Conservation (phyloP, 2,329 filamentous ascomycete species). For the Xylaria sp. region DNA sequence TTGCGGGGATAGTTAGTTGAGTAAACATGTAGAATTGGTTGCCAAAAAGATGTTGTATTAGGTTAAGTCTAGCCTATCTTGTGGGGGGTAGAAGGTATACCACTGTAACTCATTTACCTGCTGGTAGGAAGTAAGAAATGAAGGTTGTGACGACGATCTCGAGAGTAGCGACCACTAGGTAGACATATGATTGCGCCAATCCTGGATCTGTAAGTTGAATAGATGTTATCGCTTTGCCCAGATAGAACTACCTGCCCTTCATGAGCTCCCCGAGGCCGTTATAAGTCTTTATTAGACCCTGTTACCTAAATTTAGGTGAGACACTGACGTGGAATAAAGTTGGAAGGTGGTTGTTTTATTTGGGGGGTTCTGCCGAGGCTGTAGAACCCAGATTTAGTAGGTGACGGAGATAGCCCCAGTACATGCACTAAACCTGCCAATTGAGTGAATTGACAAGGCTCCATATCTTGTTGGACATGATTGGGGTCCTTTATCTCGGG, state of each 20-base stretch:
- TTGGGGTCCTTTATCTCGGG: not conserved
- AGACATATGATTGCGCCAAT: constrained; percentile 7
- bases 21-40: no score
- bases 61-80: no score
- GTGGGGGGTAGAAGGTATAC: no score
- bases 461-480: not conserved
- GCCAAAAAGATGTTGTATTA: no score
- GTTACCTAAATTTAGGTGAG: constrained; percentile 19
- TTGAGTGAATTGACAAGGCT: not conserved
- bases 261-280: not conserved
- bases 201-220: not conserved
- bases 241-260: constrained; percentile 4
- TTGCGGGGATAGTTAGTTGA: not conserved
- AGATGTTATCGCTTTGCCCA: not conserved
- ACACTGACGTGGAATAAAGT: constrained; percentile 10
- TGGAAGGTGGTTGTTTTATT: constrained; percentile 14
- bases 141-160: not conserved
- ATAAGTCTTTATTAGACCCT: not conserved
- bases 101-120: no score
- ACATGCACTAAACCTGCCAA: not conserved
- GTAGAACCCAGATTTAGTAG: constrained; percentile 1
- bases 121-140: not conserved
- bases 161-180: not conserved
- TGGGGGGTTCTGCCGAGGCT: not conserved
- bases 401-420: not conserved